phyloP scores from a whole-genome alignment of 805 yeast species.

The Blastobotrys americana region DNA sequence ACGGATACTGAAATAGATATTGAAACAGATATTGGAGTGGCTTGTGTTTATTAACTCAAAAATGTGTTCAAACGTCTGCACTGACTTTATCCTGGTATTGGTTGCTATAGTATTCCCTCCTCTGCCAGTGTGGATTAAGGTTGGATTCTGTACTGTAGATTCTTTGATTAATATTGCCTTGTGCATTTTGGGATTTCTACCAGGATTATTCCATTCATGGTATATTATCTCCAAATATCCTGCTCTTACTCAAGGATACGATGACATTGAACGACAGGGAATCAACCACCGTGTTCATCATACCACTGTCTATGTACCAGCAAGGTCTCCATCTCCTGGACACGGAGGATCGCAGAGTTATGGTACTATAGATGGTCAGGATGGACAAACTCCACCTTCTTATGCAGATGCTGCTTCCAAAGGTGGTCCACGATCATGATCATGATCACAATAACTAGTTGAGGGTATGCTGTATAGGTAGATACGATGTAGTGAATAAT shows the following conservation, averaged over 20 bases:
- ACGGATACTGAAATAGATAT: too few species aligned
- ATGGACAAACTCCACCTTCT: slow-evolving; percentile 2
- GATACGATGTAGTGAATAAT: not conserved
- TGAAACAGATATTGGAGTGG: too few species aligned
- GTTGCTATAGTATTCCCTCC: slow-evolving; percentile 73
- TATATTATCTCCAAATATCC: slow-evolving; percentile 75
- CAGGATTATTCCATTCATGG: slow-evolving; percentile 72
- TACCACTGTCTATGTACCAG: slow-evolving; percentile 3
- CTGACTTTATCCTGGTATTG: slow-evolving; percentile 61
- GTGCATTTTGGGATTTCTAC: slow-evolving; percentile 63
- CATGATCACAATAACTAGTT: too few species aligned
- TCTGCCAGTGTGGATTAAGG: slow-evolving; percentile 64
- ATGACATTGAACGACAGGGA: slow-evolving; percentile 20
- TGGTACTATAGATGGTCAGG: slow-evolving; percentile 1
- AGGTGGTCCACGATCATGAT: not conserved
- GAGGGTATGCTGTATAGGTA: not conserved
- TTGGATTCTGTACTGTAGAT: slow-evolving; percentile 69
- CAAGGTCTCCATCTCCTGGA: not conserved
- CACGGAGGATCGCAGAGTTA: not conserved
- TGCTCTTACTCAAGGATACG: slow-evolving; percentile 24
- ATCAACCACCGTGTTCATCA: slow-evolving; percentile 2
- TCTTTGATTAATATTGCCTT: slow-evolving; percentile 59
- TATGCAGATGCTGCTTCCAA: slow-evolving; percentile 5
- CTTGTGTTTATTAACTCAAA: not conserved
- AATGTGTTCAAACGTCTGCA: slow-evolving; percentile 24